phyloP scores from a whole-genome alignment of 2,329 filamentous ascomycete genomes.

The Aspergillus oerlinghausenensis region DNA sequence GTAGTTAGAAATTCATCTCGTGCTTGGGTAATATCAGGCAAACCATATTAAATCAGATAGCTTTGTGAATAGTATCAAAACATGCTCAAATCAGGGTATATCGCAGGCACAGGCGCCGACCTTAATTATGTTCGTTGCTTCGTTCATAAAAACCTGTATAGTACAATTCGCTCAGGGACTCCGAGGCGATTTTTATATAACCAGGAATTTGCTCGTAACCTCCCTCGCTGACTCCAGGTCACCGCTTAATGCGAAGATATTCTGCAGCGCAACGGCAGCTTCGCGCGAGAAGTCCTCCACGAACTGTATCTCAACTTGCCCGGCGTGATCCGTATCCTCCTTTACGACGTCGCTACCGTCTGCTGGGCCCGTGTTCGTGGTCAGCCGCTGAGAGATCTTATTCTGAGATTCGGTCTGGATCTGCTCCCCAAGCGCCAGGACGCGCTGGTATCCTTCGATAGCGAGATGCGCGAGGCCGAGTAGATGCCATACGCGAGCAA shows the following conservation, averaged over 20 bases:
- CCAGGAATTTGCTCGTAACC: conserved; percentile 58
- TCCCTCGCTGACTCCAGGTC: conserved; percentile 57
- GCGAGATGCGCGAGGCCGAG: conserved; percentile 71
- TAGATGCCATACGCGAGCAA: conserved; percentile 70
- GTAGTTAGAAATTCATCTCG: background rate
- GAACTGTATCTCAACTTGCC: conserved; percentile 13
- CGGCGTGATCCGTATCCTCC: conserved; percentile 10
- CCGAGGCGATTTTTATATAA: conserved; percentile 33
- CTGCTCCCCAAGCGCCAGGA: conserved; percentile 47
- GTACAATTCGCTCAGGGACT: background rate
- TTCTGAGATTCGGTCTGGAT: conserved; percentile 35
- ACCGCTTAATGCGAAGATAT: conserved; percentile 61
- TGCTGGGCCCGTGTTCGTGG: conserved; percentile 35
- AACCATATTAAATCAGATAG: no score
- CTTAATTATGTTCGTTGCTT: background rate
- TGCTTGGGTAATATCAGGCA: background rate
- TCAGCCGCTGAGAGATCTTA: conserved; percentile 3
- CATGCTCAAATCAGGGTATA: background rate
- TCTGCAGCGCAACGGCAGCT: conserved; percentile 70
- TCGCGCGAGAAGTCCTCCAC: conserved; percentile 62
- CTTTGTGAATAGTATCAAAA: no score
- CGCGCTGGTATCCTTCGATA: conserved; percentile 63
- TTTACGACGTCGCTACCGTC: conserved; percentile 34
- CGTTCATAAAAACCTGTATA: background rate
- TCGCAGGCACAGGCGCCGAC: background rate